Conservation (phyloP, 495 filamentous ascomycete species). For the Talaromyces trachyspermus region DNA sequence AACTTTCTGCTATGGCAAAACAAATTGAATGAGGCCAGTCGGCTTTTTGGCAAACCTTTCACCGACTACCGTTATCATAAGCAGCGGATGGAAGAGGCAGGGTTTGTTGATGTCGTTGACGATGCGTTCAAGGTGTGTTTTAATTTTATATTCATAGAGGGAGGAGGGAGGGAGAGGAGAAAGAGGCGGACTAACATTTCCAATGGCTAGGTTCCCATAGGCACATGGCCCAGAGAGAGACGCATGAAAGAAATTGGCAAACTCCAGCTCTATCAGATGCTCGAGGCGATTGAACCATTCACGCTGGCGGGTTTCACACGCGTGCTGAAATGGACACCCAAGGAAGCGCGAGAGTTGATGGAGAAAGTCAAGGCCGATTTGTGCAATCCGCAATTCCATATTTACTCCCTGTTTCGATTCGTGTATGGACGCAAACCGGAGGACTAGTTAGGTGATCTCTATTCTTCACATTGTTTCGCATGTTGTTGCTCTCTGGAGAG, state of each 20-base stretch:
- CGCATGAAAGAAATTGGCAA: constrained; percentile 43
- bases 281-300: constrained; percentile 42
- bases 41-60: constrained; percentile 33
- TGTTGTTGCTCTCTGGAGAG: too few relatives aligned
- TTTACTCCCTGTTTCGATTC: constrained; percentile 30
- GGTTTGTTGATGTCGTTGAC: constrained; percentile 48
- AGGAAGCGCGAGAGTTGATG: constrained; percentile 47
- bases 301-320: constrained; percentile 47
- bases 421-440: constrained; percentile 34
- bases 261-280: constrained; percentile 39
- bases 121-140: constrained; percentile 36
- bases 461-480: too few relatives aligned
- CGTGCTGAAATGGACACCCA: constrained; percentile 43
- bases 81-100: constrained; percentile 40
- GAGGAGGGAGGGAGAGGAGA: constrained; percentile 6
- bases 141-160: too few relatives aligned
- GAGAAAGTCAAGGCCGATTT: constrained; percentile 47
- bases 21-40: constrained; percentile 26
- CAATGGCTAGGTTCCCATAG: constrained; percentile 34
- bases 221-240: constrained; percentile 46
- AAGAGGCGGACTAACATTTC: constrained; percentile 2
- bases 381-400: constrained; percentile 40
- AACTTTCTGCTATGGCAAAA: constrained; percentile 23
- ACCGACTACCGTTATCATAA: constrained; percentile 31
- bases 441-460: neutral